phyloP scores from a whole-genome alignment of 208 protist genomes.

The Trypanosomatidae sp. region DNA sequence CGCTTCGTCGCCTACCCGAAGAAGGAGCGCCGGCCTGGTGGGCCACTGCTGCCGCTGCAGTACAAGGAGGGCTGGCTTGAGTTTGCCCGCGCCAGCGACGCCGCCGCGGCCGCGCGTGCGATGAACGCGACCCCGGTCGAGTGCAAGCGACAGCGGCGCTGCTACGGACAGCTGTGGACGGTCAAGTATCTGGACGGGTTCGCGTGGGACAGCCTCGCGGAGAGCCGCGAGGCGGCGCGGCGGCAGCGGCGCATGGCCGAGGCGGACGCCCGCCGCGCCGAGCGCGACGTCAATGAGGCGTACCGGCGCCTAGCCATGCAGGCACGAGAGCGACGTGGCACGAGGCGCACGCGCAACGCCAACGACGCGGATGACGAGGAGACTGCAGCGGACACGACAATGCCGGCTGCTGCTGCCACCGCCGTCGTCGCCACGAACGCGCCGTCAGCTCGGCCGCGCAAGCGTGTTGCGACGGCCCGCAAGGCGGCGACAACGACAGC shows the following conservation, averaged over 20 bases:
- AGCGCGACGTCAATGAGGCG: slow-evolving; percentile 56
- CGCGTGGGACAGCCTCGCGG: slow-evolving; percentile 44
- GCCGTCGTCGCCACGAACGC: no score
- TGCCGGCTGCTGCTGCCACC: no score
- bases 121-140: slow-evolving; percentile 51
- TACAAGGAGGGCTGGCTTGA: slow-evolving; percentile 75
- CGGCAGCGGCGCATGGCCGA: slow-evolving; percentile 24
- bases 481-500: not conserved
- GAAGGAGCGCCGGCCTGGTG: slow-evolving; percentile 52
- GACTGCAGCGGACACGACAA: no score
- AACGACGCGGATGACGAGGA: no score
- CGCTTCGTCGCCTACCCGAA: slow-evolving; percentile 65
- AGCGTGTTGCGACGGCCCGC: not conserved
- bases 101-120: slow-evolving; percentile 18
- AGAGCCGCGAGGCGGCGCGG: slow-evolving; percentile 36
- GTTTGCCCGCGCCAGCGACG: slow-evolving; percentile 29
- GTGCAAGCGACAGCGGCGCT: slow-evolving; percentile 42
- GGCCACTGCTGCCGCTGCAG: slow-evolving; percentile 44
- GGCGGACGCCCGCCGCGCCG: slow-evolving; percentile 25
- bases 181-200: slow-evolving; percentile 46
- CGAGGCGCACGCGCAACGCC: no score
- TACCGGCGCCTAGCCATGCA: slow-evolving; percentile 36
- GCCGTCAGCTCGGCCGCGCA: not conserved
- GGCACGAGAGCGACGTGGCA: not conserved
- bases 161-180: slow-evolving; percentile 70